These are phyloP conservation scores for Echites panduratus DNA, from an alignment of 257 asterid genomes.

Conservation along the genomic window DNA sequence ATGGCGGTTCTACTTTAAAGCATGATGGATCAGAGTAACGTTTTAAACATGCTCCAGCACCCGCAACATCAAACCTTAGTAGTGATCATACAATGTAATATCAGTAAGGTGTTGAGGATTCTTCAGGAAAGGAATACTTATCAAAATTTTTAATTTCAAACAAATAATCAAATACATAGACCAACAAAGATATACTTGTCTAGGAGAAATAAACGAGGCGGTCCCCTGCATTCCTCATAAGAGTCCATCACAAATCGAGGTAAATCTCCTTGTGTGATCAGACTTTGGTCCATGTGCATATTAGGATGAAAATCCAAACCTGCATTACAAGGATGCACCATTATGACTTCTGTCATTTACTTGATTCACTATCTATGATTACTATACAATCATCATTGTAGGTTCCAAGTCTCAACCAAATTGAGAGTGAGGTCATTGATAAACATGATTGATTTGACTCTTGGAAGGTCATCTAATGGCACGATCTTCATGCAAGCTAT, in stretches of 20 bases:
- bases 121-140: conserved; percentile 4
- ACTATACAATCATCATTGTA: not conserved
- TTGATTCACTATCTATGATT: not conserved
- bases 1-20: conserved; percentile 52
- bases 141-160: not conserved
- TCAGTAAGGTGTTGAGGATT: conserved; percentile 1
- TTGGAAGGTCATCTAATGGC: too few species aligned
- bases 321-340: conserved; percentile 23
- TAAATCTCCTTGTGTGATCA: conserved; percentile 68
- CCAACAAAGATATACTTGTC: conserved; percentile 63
- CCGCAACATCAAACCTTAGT: conserved; percentile 89
- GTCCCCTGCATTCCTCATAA: conserved; percentile 95
- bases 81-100: conserved; percentile 6
- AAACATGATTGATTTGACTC: not conserved
- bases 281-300: conserved; percentile 49
- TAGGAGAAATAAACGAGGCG: conserved; percentile 90
- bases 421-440: not conserved
- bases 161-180: not conserved
- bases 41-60: conserved; percentile 95
- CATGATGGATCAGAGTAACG: conserved; percentile 95
- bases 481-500: not conserved
- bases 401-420: not conserved
- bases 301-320: conserved; percentile 92
- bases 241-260: conserved; percentile 97
- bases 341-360: not conserved